These are phyloP conservation scores for Mortierella sp. DNA, from an alignment of 371 early-diverging fungal species.

Conservation along the genomic window DNA sequence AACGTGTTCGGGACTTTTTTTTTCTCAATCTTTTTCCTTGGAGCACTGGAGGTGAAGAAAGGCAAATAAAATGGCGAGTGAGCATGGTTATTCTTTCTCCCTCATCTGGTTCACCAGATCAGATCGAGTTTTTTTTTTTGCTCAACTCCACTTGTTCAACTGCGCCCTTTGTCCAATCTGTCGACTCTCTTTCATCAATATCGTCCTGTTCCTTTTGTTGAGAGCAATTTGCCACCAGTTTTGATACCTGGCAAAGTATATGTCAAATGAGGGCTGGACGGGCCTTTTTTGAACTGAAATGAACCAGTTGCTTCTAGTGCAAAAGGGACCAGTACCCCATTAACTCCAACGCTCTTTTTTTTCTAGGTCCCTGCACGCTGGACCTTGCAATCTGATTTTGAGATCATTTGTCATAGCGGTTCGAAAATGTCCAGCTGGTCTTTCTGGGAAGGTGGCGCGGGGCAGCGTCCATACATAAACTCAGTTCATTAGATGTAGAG, in stretches of 20 bases:
- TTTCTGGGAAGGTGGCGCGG: not conserved
- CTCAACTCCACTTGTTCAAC: not conserved
- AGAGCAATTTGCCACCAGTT: conserved; percentile 6
- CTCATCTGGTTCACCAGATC: too few relatives aligned
- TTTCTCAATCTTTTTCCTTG: not conserved
- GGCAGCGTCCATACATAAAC: not conserved
- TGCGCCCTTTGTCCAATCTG: not conserved
- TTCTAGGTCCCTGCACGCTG: not conserved
- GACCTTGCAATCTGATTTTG: not conserved
- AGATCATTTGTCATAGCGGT: not conserved
- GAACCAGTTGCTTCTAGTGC: too few relatives aligned
- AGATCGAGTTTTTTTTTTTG: not conserved
- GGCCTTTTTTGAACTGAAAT: not conserved
- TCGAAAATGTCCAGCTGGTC: not conserved
- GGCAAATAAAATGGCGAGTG: too few relatives aligned
- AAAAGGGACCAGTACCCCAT: not conserved
- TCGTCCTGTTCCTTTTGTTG: not conserved
- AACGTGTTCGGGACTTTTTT: too few relatives aligned
- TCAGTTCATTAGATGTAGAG: not conserved
- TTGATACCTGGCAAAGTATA: not conserved
- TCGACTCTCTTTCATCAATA: not conserved
- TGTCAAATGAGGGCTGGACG: not conserved
- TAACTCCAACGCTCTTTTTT: not conserved
- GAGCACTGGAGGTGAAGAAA: not conserved
- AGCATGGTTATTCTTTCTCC: too few relatives aligned